Evolutionary conservation across 2,329 filamentous ascomycete species (phyloP), one percentile per base, ranked within the genome.

Genomic region (Colletotrichum cordylinicola): DNA sequence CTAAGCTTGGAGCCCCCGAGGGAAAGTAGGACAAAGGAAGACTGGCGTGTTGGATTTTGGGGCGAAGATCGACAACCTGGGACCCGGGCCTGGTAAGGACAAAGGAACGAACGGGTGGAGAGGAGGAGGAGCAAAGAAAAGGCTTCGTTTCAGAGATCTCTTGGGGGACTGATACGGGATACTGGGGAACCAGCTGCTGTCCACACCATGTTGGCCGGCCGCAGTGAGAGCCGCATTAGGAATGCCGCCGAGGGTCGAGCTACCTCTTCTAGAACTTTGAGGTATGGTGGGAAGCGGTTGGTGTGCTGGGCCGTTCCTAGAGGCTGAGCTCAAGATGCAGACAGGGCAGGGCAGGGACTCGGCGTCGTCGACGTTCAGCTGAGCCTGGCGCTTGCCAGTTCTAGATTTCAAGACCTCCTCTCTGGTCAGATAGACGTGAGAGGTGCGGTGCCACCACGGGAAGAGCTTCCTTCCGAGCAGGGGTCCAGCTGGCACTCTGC

Each of bases 61-160:
- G 67, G 72, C 35, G 35, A 52, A 72, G 60, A 12, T 52, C 16
- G 24, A 37, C 67, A 29, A 52, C 43, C 6, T 21, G 6, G 1
- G n/a, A 2, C 10, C 43, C 43, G 43, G 35, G 60, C 21, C 21
- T 37, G n/a, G 33, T 18, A 33, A 37, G 37, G 62, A 75, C 72
- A 72, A 75, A 75, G 72, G 33, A 72, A 18, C 21, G 72, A 35
- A 37, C 21, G 61, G 24, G 39, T 24, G 5, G 27, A 33, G 27
- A 27, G 48, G 35, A 15, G 24, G 21, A n/a, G 18, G 29, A 56
- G 58, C 52, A 75, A 75, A 60, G 62, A 27, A 61, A 10, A 6
- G 33, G 43, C 43, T 29, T 8, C 58, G 74, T 76, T 76, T 76
- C 64, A 74, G 64, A 31, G n/a, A 31, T 66, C 37, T 35, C 31